A percentile compares a stretch with the other conserved stretches of the same genome.
Conservation (phyloP, 2,329 filamentous ascomycete genomes). For the Arthrobotrys iridis region DNA sequence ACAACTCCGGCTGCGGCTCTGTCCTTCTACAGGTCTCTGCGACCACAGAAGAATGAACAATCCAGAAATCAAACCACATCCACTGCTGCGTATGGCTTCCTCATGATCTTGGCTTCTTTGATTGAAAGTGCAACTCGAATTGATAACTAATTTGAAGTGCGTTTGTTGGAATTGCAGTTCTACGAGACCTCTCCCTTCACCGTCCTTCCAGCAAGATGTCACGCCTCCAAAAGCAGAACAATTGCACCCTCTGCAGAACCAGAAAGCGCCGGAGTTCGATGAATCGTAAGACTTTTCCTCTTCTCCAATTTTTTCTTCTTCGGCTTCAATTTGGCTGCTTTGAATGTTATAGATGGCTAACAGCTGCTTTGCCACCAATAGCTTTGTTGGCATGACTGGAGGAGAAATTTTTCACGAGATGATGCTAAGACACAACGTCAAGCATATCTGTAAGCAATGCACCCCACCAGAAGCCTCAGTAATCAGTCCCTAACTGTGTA, state of each 20-base stretch:
- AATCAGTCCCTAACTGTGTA: constrained; percentile 11
- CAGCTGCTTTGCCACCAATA: constrained; percentile 2
- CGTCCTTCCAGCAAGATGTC: constrained; percentile 65
- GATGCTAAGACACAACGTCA: constrained; percentile 92
- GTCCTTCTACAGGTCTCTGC: constrained; percentile 63
- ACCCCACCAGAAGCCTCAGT: not conserved
- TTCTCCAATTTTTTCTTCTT: too few species aligned
- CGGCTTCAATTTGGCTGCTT: constrained; percentile 7
- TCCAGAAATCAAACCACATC: constrained; percentile 61
- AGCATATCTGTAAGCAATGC: constrained; percentile 87
- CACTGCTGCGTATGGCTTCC: constrained; percentile 67
- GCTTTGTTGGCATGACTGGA: constrained; percentile 92
- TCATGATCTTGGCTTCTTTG: too few species aligned
- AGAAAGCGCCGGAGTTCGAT: constrained; percentile 73
- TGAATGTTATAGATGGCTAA: constrained; percentile 28
- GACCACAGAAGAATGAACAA: constrained; percentile 56
- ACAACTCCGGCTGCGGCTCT: constrained; percentile 63
- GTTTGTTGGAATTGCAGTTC: constrained; percentile 60
- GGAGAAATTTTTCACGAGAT: constrained; percentile 99
- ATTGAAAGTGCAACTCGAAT: not conserved
- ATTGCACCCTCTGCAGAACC: constrained; percentile 74
- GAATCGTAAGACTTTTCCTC: constrained; percentile 74
- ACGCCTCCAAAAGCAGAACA: constrained; percentile 67
- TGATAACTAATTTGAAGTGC: constrained; percentile 11
- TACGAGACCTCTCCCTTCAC: constrained; percentile 60